A percentile compares a stretch with the other conserved stretches of the same genome.
phyloP scores from a whole-genome alignment of 345 rosid species.

The Streptanthus diversifolius region DNA sequence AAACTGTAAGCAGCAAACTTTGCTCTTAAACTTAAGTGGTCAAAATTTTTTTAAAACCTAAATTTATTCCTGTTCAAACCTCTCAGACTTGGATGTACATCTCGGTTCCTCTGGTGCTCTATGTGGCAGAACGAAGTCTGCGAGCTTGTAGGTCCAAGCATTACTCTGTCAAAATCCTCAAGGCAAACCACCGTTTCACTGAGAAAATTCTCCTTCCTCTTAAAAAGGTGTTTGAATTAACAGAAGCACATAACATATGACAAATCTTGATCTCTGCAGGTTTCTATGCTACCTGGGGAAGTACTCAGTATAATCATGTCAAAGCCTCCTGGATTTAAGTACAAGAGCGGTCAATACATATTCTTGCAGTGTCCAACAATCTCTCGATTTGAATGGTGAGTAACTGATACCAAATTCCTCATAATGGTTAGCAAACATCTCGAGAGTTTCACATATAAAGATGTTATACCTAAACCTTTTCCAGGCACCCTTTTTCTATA shows the following conservation, averaged over 20 bases:
- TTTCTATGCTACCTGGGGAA: conserved; percentile 80
- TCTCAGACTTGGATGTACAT: conserved; percentile 96
- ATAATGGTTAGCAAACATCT: background rate
- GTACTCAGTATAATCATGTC: conserved; percentile 81
- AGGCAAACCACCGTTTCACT: conserved; percentile 44
- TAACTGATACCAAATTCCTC: background rate
- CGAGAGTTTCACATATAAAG: background rate
- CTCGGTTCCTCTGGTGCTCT: conserved; percentile 70
- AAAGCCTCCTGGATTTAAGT: conserved; percentile 86
- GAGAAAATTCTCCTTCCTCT: background rate
- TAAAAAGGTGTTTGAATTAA: background rate
- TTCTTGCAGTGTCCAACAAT: conserved; percentile 79
- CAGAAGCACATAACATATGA: background rate
- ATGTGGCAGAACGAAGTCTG: conserved; percentile 64
- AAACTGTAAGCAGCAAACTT: conserved; percentile 57
- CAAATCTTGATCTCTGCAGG: conserved; percentile 41
- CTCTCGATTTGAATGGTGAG: conserved; percentile 87
- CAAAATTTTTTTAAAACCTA: background rate
- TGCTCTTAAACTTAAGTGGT: background rate
- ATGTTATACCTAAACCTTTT: conserved; percentile 13
- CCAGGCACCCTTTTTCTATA: conserved; percentile 93
- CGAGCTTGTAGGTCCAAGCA: conserved; percentile 77
- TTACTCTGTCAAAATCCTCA: conserved; percentile 62
- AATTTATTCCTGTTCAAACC: background rate
- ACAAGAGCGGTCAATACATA: conserved; percentile 93